Base-by-base conservation (phyloP, 2,329 filamentous ascomycete species). In the Penicillium griseofulvum region DNA sequence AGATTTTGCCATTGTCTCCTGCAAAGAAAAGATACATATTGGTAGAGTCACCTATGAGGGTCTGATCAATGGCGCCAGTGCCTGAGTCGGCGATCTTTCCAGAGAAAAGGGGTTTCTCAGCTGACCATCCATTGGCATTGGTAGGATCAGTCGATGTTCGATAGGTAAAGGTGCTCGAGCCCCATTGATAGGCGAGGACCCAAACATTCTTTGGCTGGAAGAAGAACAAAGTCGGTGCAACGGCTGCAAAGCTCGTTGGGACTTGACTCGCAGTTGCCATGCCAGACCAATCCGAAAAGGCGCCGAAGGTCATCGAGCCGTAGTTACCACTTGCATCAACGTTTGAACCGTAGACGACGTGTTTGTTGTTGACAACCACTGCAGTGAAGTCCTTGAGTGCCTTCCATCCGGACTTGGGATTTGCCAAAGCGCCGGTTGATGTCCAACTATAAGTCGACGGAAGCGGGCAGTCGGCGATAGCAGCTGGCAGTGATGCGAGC, bases 11-110 rank as follows among this genome's bases (percentile, higher is more conserved):
- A 59, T 88, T 86, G 71, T 88, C 86, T 8, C 84, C 86, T 0
- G 79, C 78, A 62, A 87, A 88, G 80, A 88, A 88, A 5, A 88
- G 74, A 62, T 87, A 87, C 83, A 87, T 87, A 71, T 81, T 80
- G 7, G 67, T 70, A 65, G 71, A 71, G 68, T 88, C 86, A 38
- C 82, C 83, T 59, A 88, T 87, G 53, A 87, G 60, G 0, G 83
- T 83, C 71, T 86, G 84, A 68, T 88, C 85, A 57, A 88, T 87
- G 11, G 75, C 66, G 0, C 83, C 83, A 0, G 80, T 85, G 69
- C 69, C 67, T 4, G 80, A 80, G 52, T 65, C 76, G 62, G 60
- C 22, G 37, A 87, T 82, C 19, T 66, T 76, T 12, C 84, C 84
- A 0, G 77, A 72, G 73, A 84, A 87, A 44, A 87, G 80, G 4